phyloP scores from a whole-genome alignment of 2,329 filamentous ascomycete genomes.

The Cryphonectria nitschkei region DNA sequence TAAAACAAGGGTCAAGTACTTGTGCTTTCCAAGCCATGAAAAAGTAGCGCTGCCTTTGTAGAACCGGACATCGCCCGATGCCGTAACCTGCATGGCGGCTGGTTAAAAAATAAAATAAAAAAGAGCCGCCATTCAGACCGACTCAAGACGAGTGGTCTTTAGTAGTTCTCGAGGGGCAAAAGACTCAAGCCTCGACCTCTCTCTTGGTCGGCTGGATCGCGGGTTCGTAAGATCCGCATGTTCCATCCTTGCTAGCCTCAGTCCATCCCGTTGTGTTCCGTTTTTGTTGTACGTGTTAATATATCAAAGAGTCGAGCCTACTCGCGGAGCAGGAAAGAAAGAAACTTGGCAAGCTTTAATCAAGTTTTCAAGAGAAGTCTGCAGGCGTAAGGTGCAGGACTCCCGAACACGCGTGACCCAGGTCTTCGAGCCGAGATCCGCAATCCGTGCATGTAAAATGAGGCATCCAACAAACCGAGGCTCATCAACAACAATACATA shows the following conservation, averaged over 20 bases:
- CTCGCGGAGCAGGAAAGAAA: background rate
- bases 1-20: background rate
- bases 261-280: background rate
- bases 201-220: background rate
- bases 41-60: background rate
- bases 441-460: no score
- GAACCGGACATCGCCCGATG: background rate
- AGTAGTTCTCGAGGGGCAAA: background rate
- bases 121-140: background rate
- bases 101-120: background rate
- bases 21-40: background rate
- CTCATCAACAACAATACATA: no score
- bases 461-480: no score
- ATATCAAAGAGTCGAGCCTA: no score
- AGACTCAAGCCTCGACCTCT: background rate
- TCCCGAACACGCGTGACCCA: no score
- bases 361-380: background rate
- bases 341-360: background rate
- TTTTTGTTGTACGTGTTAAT: background rate
- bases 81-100: background rate
- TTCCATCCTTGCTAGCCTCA: background rate
- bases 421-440: no score
- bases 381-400: no score
- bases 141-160: background rate
- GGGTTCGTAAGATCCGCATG: background rate